Conservation (phyloP, 345 rosid species). For the Citrus sp. region DNA sequence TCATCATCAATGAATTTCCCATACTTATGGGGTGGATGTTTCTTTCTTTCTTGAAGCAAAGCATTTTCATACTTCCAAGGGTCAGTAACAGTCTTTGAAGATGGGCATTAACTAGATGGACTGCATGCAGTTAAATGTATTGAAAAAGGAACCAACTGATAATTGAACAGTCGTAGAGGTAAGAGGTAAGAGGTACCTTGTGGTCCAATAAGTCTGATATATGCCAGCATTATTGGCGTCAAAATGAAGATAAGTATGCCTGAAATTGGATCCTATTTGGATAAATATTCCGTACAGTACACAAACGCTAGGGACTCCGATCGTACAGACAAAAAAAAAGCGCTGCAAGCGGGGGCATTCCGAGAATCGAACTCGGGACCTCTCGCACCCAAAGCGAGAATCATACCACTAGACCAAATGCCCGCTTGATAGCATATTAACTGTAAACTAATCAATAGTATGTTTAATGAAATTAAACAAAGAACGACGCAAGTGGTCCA, state of each 20-base stretch:
- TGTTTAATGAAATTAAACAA: not conserved
- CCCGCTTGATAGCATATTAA: constrained; percentile 8
- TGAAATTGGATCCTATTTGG: constrained; percentile 64
- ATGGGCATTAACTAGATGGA: constrained; percentile 85
- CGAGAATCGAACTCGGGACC: constrained; percentile 47
- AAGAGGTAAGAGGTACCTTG: constrained; percentile 37
- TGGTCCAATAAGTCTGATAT: constrained; percentile 61
- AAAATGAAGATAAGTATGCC: constrained; percentile 29
- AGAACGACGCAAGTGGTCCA: not conserved
- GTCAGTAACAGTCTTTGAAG: constrained; percentile 57
- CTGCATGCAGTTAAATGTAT: constrained; percentile 66
- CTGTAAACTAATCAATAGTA: fast-evolving
- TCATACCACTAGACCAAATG: constrained; percentile 91
- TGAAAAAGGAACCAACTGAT: constrained; percentile 19
- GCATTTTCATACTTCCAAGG: constrained; percentile 85
- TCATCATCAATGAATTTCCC: not conserved
- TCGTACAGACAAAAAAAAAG: not conserved
- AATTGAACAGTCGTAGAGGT: not conserved
- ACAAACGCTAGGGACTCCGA: constrained; percentile 13
- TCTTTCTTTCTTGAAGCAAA: constrained; percentile 46
- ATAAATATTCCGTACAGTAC: constrained; percentile 79
- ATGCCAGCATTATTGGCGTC: constrained; percentile 64
- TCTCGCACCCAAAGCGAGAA: constrained; percentile 94
- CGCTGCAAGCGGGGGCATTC: constrained; percentile 3
- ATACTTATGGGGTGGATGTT: not conserved